phyloP scores from a whole-genome alignment of 1,139 yeast species.

The Suhomyces taliae region DNA sequence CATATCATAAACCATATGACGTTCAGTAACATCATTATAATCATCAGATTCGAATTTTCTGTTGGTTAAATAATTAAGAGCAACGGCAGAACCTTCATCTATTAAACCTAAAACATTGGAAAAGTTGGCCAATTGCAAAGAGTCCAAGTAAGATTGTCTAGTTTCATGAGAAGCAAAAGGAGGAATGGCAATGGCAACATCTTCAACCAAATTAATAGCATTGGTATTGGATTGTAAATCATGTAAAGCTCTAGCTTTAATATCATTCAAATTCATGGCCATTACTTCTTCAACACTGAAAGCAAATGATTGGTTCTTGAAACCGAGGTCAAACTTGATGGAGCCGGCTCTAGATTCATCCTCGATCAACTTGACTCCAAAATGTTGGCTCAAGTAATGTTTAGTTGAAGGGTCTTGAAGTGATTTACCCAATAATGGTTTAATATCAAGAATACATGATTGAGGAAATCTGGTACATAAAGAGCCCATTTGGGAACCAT shows the following conservation, averaged over 20 bases:
- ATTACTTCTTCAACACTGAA: constrained; percentile 68
- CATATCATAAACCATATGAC: constrained; percentile 79
- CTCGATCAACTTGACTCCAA: constrained; percentile 55
- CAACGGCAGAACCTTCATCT: constrained; percentile 91
- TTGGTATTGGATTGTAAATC: constrained; percentile 35
- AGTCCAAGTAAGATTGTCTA: constrained; percentile 70
- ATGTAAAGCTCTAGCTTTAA: constrained; percentile 60
- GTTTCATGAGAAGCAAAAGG: constrained; percentile 65
- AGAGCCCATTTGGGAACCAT: constrained; percentile 75
- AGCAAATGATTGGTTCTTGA: constrained; percentile 40
- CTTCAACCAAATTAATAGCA: constrained; percentile 44
- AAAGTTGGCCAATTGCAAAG: constrained; percentile 71
- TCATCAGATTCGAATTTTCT: constrained; percentile 41
- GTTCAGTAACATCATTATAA: constrained; percentile 43
- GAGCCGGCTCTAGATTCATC: constrained; percentile 46
- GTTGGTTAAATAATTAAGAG: constrained; percentile 67
- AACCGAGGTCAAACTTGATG: constrained; percentile 56
- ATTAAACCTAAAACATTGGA: constrained; percentile 62
- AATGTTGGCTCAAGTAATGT: constrained; percentile 53
- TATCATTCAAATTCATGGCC: constrained; percentile 78
- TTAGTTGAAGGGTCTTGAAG: constrained; percentile 46
- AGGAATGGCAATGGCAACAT: constrained; percentile 77
- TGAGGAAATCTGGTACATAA: constrained; percentile 75
- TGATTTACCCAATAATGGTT: constrained; percentile 68
- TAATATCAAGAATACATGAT: constrained; percentile 64